These are phyloP conservation scores for Pleodorina starrii DNA, from an alignment of 139 green algal species.

Conservation along the genomic window DNA sequence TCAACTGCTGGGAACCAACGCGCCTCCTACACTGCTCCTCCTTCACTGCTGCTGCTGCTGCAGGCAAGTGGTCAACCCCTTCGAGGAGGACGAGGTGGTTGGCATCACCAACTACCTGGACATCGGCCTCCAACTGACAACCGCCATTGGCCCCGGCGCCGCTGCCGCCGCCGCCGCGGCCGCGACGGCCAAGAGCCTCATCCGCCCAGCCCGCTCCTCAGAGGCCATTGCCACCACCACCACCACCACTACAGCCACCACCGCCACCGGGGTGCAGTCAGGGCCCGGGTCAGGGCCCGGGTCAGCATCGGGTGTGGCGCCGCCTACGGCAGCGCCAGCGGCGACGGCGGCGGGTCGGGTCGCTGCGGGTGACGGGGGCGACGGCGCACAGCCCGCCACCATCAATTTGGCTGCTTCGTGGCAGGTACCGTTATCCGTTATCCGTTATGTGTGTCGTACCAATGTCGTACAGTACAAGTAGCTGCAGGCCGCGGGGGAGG, in stretches of 20 bases:
- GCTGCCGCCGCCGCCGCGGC: too few species aligned
- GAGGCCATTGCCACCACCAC: background rate
- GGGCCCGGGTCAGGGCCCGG: too few species aligned
- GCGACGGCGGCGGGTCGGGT: too few species aligned
- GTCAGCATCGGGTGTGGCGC: too few species aligned
- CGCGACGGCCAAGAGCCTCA: background rate
- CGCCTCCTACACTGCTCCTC: too few species aligned
- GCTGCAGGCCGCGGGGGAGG: too few species aligned
- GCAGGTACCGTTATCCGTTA: constrained; percentile 57
- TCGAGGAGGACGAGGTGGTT: constrained; percentile 81
- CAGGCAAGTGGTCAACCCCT: constrained; percentile 79
- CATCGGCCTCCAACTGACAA: constrained; percentile 75
- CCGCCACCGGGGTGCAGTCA: too few species aligned
- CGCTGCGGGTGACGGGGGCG: background rate
- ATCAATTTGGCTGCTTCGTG: constrained; percentile 50
- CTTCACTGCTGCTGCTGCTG: too few species aligned
- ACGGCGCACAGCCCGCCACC: background rate
- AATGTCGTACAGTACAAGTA: too few species aligned
- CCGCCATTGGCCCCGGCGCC: constrained; percentile 39
- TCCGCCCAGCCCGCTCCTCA: too few species aligned
- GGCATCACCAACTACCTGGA: constrained; percentile 92
- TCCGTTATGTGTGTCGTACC: too few species aligned
- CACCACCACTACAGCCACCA: background rate
- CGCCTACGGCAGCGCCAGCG: background rate
- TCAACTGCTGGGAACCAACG: too few species aligned